Conservation (phyloP, 352 stramenopile species). For the Globisporangium emineosum region DNA sequence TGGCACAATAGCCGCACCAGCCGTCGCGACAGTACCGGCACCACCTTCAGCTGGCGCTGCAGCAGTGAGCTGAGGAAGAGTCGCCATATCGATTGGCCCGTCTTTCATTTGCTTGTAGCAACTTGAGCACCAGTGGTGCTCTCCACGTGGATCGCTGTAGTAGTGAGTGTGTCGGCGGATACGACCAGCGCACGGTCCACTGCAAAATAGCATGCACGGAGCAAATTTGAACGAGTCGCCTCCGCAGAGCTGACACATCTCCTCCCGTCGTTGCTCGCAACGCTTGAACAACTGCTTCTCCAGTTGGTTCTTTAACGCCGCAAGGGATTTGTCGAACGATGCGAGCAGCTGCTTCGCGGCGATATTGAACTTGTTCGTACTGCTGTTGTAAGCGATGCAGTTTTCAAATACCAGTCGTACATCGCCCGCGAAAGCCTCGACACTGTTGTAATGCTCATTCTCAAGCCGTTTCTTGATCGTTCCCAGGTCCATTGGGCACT, state of each 20-base stretch:
- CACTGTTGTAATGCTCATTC: slow-evolving; percentile 92
- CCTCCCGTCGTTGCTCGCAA: slow-evolving; percentile 75
- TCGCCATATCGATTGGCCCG: slow-evolving; percentile 89
- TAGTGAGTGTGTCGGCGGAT: slow-evolving; percentile 87
- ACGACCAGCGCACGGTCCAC: slow-evolving; percentile 72
- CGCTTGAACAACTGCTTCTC: slow-evolving; percentile 86
- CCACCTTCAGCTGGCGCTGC: slow-evolving; percentile 46
- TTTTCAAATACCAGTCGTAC: slow-evolving; percentile 90
- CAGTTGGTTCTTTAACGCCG: slow-evolving; percentile 66
- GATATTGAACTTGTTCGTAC: slow-evolving; percentile 88
- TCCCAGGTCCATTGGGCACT: slow-evolving; percentile 98
- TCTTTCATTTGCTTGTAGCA: slow-evolving; percentile 91
- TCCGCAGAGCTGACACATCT: slow-evolving; percentile 88
- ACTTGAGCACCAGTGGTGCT: slow-evolving; percentile 87
- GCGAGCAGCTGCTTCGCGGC: slow-evolving; percentile 77
- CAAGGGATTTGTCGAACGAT: slow-evolving; percentile 70
- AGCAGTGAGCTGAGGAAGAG: slow-evolving; percentile 70
- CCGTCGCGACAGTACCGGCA: slow-evolving; percentile 14
- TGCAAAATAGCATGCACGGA: slow-evolving; percentile 88
- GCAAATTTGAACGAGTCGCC: slow-evolving; percentile 90
- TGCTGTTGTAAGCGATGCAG: slow-evolving; percentile 89
- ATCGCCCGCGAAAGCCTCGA: slow-evolving; percentile 83
- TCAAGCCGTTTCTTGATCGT: slow-evolving; percentile 97
- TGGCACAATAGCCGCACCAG: slow-evolving; percentile 21
- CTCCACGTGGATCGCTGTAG: slow-evolving; percentile 78